Percentiles rank a stretch among this genome's conserved stretches.
These are phyloP conservation scores for Calonectria multiphialidica DNA, from an alignment of 2,329 filamentous ascomycete genomes.

Conservation along the genomic window DNA sequence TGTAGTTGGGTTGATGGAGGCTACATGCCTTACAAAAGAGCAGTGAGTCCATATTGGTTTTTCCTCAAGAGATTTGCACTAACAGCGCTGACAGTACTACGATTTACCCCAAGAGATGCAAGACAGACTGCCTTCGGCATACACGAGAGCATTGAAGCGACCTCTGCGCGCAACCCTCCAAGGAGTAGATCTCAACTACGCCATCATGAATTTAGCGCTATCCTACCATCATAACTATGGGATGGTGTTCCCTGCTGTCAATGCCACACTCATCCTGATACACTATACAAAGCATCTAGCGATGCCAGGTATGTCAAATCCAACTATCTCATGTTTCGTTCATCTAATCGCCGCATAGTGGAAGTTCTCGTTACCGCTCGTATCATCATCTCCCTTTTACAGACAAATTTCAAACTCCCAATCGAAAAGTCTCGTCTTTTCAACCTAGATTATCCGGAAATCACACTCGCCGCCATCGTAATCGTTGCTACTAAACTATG, in stretches of 20 bases:
- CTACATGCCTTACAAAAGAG: constrained; percentile 78
- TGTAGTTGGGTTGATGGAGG: constrained; percentile 75
- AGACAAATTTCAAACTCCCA: constrained; percentile 67
- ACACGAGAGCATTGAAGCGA: constrained; percentile 70
- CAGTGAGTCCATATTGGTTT: constrained; percentile 58
- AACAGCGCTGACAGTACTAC: constrained; percentile 56
- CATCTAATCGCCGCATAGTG: constrained; percentile 58
- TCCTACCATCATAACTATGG: constrained; percentile 77
- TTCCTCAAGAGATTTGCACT: background rate
- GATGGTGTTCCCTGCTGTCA: constrained; percentile 79
- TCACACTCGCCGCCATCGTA: constrained; percentile 77
- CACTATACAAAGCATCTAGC: constrained; percentile 78
- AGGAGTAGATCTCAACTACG: constrained; percentile 72
- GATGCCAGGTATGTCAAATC: constrained; percentile 72
- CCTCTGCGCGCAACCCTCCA: constrained; percentile 55
- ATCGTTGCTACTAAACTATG: constrained; percentile 83
- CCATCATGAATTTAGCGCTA: constrained; percentile 71
- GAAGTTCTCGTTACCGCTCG: constrained; percentile 57
- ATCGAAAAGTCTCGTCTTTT: constrained; percentile 57
- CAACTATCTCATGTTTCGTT: background rate
- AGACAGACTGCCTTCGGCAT: constrained; percentile 71
- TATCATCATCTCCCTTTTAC: constrained; percentile 61
- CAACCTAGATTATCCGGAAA: constrained; percentile 77
- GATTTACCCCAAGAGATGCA: constrained; percentile 74
- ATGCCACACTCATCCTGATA: constrained; percentile 75